phyloP scores from a whole-genome alignment of 805 yeast genomes.

The Myxozyma neglecta region DNA sequence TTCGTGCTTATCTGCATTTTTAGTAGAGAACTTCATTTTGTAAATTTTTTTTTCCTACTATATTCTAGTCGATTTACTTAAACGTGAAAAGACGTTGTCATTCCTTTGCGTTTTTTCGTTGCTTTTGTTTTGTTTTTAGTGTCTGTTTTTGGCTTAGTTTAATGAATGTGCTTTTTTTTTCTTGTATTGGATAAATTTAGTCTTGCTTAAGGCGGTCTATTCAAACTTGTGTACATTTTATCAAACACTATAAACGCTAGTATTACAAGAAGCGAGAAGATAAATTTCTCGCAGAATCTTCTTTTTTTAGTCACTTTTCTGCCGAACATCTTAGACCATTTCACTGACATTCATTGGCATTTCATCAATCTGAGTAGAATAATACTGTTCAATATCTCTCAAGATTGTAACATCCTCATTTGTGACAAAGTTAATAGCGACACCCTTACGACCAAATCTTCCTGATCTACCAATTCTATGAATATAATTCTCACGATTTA shows the following conservation, averaged over 20 bases:
- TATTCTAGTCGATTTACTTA: too few species aligned
- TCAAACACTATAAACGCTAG: neutral
- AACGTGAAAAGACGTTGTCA: too few species aligned
- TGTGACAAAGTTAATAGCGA: slow-evolving; percentile 91
- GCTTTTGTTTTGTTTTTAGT: too few species aligned
- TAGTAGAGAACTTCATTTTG: too few species aligned
- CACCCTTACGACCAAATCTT: slow-evolving; percentile 98
- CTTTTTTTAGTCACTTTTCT: neutral
- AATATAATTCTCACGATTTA: slow-evolving; percentile 87
- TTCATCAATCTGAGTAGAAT: slow-evolving; percentile 85
- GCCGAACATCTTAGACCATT: slow-evolving; percentile 38
- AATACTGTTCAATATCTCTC: slow-evolving; percentile 85
- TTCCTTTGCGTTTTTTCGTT: too few species aligned
- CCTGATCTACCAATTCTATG: slow-evolving; percentile 99
- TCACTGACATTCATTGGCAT: slow-evolving; percentile 67
- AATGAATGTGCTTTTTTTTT: too few species aligned
- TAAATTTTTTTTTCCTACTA: too few species aligned
- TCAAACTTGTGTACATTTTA: neutral
- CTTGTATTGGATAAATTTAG: too few species aligned
- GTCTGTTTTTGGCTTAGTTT: too few species aligned
- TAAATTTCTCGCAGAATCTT: neutral
- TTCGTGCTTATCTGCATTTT: too few species aligned
- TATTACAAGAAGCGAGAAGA: neutral
- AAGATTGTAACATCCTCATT: slow-evolving; percentile 69
- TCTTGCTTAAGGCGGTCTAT: too few species aligned